Evolutionary conservation across 2,329 filamentous ascomycete species (phyloP).

Genomic region (Davidsoniella neocaledoniae): DNA sequence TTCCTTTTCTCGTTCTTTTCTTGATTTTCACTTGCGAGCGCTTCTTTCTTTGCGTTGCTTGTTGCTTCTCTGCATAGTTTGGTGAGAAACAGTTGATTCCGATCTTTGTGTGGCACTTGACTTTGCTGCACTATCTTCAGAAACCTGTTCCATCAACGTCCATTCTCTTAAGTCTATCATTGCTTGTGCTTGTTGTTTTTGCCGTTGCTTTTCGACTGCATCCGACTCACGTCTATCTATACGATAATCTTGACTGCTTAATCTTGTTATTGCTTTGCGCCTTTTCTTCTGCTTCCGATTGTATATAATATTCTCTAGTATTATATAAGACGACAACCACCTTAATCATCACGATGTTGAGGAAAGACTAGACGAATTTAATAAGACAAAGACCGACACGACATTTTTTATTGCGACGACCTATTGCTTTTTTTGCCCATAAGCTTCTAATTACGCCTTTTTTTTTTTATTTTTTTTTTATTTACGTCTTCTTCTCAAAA

Average conservation of each 20-base stretch:
- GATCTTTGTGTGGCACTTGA: too few relatives aligned
- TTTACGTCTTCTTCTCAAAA: conserved; percentile 1
- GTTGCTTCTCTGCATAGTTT: neutral
- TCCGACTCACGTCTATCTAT: too few relatives aligned
- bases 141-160: conserved; percentile 8
- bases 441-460: neutral
- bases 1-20: neutral
- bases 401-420: neutral
- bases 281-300: conserved; percentile 1
- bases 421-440: neutral
- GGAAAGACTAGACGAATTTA: too few relatives aligned
- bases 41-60: neutral
- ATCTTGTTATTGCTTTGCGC: neutral
- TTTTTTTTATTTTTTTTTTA: neutral
- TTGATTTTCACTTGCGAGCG: neutral
- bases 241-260: too few relatives aligned
- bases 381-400: too few relatives aligned
- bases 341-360: too few relatives aligned
- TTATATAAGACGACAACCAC: too few relatives aligned
- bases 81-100: too few relatives aligned
- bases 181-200: neutral
- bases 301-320: too few relatives aligned
- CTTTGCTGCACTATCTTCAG: too few relatives aligned
- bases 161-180: conserved; percentile 9
- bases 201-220: too few relatives aligned